Conservation (phyloP, 345 rosid species). For the Syzygium grande region DNA sequence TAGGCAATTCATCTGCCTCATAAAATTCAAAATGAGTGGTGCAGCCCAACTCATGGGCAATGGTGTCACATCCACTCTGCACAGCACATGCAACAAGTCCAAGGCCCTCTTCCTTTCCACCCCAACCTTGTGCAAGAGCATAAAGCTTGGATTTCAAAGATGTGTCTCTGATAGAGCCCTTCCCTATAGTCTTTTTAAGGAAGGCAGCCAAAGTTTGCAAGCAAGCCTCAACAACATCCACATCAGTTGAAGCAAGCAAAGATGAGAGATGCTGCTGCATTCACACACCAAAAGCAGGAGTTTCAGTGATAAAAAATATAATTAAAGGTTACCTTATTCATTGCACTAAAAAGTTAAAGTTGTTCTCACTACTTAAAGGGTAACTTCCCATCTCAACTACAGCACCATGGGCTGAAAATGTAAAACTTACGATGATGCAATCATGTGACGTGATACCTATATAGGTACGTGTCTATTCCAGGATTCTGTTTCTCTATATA, state of each 20-base stretch:
- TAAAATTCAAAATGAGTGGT: constrained; percentile 97
- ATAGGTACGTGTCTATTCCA: not conserved
- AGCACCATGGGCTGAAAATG: not conserved
- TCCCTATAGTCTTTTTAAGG: constrained; percentile 77
- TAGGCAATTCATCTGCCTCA: constrained; percentile 32
- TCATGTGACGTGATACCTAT: not conserved
- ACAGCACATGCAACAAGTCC: constrained; percentile 75
- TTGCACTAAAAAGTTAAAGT: not conserved
- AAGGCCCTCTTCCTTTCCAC: constrained; percentile 97
- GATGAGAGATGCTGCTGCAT: constrained; percentile 93
- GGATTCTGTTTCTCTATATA: not conserved
- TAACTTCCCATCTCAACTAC: not conserved
- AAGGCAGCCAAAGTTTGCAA: constrained; percentile 83
- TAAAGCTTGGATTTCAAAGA: constrained; percentile 73
- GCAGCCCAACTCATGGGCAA: constrained; percentile 74
- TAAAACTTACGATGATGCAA: not conserved
- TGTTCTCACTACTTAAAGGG: not conserved
- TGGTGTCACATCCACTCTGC: constrained; percentile 52
- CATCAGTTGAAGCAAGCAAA: constrained; percentile 90
- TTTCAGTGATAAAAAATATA: not conserved
- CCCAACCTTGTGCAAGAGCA: constrained; percentile 99
- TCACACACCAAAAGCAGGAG: constrained; percentile 11
- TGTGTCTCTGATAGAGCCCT: constrained; percentile 67
- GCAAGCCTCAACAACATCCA: constrained; percentile 91
- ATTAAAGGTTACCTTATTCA: not conserved